Percentiles rank a stretch among this genome's conserved stretches.
Conservation (phyloP, 805 yeast species). For the Candida peoriensis region DNA sequence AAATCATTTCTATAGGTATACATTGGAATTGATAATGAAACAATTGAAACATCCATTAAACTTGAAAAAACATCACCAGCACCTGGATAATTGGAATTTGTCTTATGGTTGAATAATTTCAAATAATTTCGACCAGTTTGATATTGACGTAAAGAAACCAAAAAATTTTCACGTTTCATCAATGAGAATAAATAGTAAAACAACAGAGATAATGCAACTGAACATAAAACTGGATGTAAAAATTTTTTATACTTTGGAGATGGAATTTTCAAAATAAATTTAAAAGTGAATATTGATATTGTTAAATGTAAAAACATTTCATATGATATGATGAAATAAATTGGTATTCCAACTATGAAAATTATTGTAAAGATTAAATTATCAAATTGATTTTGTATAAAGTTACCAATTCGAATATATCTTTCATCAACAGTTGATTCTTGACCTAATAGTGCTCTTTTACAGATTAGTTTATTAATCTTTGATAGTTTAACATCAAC, state of each 20-base stretch:
- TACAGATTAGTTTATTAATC: constrained; percentile 16
- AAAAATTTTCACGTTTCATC: constrained; percentile 45
- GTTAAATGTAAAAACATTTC: constrained; percentile 60
- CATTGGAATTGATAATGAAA: constrained; percentile 73
- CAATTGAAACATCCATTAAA: constrained; percentile 73
- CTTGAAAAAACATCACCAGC: constrained; percentile 74
- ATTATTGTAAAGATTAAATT: constrained; percentile 45
- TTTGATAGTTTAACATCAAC: constrained; percentile 5
- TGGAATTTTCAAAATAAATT: constrained; percentile 36
- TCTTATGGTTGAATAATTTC: constrained; percentile 42
- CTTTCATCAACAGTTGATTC: constrained; percentile 8
- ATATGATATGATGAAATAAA: constrained; percentile 53
- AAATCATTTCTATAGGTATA: constrained; percentile 66
- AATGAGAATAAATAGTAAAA: constrained; percentile 56
- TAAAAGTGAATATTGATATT: constrained; percentile 53
- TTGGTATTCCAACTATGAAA: constrained; percentile 52
- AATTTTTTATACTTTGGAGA: constrained; percentile 45
- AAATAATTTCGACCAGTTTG: constrained; percentile 68
- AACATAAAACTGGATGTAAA: constrained; percentile 68
- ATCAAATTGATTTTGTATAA: constrained; percentile 44
- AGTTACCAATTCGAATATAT: constrained; percentile 28
- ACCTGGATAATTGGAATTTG: constrained; percentile 52
- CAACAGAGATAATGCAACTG: constrained; percentile 60
- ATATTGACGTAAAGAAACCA: constrained; percentile 47
- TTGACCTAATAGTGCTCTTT: constrained; percentile 19